Evolutionary conservation across 2,329 filamentous ascomycete genomes (phyloP), one percentile per base, ranked within the genome.

Genomic region (Phoma sp.): DNA sequence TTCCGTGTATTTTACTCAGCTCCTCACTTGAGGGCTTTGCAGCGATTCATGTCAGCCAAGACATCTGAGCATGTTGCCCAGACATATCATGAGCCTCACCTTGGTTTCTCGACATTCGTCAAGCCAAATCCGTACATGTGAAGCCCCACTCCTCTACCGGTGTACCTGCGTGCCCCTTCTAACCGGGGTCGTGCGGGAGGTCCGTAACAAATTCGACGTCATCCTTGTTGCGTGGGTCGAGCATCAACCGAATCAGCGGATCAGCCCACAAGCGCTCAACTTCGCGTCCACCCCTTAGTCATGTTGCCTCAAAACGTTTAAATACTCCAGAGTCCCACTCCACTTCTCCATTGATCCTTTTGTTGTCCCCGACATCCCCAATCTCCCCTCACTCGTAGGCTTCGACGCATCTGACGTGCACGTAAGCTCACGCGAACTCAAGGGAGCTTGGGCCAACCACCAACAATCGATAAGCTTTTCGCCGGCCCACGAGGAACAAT

Each of bases 251-350:
- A 46, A 53, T 43, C 50, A 46, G 52, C 52, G 46, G 40, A 55
- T 55, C 52, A 55, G 52, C 46, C 46, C 52, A 55, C 52, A 51
- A 35, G 39, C 38, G 52, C 52, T 51, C 41, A 43, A 21, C 52
- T 51, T 55, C 52, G 47, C 41, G 47, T 46, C n/a, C 32, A 44
- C 36, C 37, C 46, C 52, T 55, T 55, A 55, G 52, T 55, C 52
- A 51, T 46, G 47, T 9, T 46, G 12, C 24, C 41, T 35, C 17
- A 41, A 51, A 43, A 31, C 31, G 9, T 43, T 46, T 55, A 55
- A 55, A 55, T 51, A 51, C 37, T 55, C 41, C 32, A 46, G 31
- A 55, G 52, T 50, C 37, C 52, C 52, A 55, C 52, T 37, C 35
- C 13, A 10, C 6, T 32, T 41, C 41, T 43, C 46, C 36, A 38